Conservation (phyloP, 2,329 filamentous ascomycete species). For the Bipolaris victoriae region DNA sequence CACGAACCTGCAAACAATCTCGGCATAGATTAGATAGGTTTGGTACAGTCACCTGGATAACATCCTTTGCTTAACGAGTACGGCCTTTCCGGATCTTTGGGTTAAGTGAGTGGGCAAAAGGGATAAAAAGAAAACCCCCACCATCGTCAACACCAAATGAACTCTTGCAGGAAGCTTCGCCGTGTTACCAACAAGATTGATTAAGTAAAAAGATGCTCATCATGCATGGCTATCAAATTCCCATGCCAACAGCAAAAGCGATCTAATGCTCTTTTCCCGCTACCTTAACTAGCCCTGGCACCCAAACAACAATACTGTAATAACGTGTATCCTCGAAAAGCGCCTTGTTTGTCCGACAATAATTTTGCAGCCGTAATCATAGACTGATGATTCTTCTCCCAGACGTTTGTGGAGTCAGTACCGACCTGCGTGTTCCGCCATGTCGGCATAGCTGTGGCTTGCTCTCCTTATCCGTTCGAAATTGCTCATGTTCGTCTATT, state of each 20-base stretch:
- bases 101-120: too few relatives aligned
- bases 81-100: too few relatives aligned
- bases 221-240: neutral
- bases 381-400: conserved; percentile 9
- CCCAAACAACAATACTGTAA: conserved; percentile 9
- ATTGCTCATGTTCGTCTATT: conserved; percentile 49
- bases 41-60: too few relatives aligned
- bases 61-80: too few relatives aligned
- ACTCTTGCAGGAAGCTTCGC: neutral
- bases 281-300: neutral
- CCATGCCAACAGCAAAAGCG: conserved; percentile 1
- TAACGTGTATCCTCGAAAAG: conserved; percentile 2
- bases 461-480: conserved; percentile 17
- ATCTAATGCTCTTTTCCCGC: conserved; percentile 3
- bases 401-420: conserved; percentile 11
- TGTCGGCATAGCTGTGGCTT: conserved; percentile 21
- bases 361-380: conserved; percentile 3
- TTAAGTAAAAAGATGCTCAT: neutral
- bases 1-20: too few relatives aligned
- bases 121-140: neutral
- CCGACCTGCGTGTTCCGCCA: conserved; percentile 13
- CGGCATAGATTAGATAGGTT: too few relatives aligned
- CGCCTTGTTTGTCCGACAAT: neutral
- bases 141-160: neutral
- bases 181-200: neutral